Evolutionary conservation across 768 basidiomycete species (phyloP), one percentile per base, ranked within the genome.

Genomic region (Sistotremastrum suecicum): DNA sequence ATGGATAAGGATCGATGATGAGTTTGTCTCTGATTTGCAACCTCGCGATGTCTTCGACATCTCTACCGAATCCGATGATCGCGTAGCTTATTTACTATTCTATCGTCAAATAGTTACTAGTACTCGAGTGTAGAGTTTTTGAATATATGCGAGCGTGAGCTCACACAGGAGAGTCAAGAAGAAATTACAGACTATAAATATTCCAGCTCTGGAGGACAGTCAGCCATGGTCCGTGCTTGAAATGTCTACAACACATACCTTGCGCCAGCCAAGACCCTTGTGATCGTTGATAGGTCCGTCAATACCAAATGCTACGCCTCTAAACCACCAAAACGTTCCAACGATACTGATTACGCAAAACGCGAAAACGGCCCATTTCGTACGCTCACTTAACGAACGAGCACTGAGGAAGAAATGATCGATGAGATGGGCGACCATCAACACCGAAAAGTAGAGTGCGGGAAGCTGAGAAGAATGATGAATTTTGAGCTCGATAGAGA

Each of bases 1-100:
- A 7, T 97, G 94, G 94, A 70, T 95, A 49, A 79, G 92, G 42
- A 83, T 97, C 44, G 92, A 98, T 60, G 94, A 97, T 57, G 92
- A 95, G 60, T 65, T 80, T 7, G 82, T 92, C 29, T 78, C 78
- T 34, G 78, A 85, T 53, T 73, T 94, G 37, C 65, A 71, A 28
- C 56, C 70, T 1, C 78, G 78, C 37, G 86, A 89, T 56, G 85
- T 89, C 48, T 87, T 87, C 56, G 66, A 65, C 50, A 20, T 20
- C 20, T 20, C 20, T 20, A 20, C 20, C 20, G 20, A 20, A 20
- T 20, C 20, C 20, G 20, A 20, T 20, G 20, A 20, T 20, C 20
- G 20, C 20, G 20, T 20, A 20, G 20, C 20, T 20, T 20, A 20
- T 20, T 20, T 20, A 20, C 20, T 20, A 20, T 20, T 20, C 20